A percentile compares a stretch with the other conserved stretches of the same genome.
These are phyloP conservation scores for Mrakiaceae sp. DNA, from an alignment of 1,284 basidiomycete genomes.

Conservation along the genomic window DNA sequence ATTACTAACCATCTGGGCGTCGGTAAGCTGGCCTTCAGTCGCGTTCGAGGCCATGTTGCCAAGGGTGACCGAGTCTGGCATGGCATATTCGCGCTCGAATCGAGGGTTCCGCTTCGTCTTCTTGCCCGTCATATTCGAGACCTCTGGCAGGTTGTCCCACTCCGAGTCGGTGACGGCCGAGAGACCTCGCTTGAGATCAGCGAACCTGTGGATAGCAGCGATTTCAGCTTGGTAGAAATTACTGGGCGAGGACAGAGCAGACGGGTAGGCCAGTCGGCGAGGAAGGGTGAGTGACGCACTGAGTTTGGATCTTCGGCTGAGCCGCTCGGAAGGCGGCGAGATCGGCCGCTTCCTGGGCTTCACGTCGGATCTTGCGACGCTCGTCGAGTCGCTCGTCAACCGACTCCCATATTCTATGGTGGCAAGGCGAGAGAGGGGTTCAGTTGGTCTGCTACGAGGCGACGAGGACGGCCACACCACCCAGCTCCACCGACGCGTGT, in stretches of 20 bases:
- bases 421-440: too few relatives aligned
- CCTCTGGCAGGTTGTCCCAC: slow-evolving; percentile 93
- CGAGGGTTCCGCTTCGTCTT: slow-evolving; percentile 69
- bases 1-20: slow-evolving; percentile 8
- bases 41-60: slow-evolving; percentile 58
- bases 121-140: slow-evolving; percentile 87
- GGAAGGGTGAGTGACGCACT: slow-evolving; percentile 2
- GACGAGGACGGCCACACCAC: not conserved
- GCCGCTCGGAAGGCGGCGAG: slow-evolving; percentile 32
- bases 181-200: slow-evolving; percentile 84
- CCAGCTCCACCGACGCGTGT: not conserved
- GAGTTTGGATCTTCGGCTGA: slow-evolving; percentile 35
- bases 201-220: slow-evolving; percentile 48
- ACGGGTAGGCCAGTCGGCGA: too few relatives aligned
- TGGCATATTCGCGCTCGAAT: slow-evolving; percentile 63
- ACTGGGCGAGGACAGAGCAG: not conserved
- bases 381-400: slow-evolving; percentile 88
- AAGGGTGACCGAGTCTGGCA: slow-evolving; percentile 83
- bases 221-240: not conserved
- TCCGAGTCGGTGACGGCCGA: slow-evolving; percentile 76
- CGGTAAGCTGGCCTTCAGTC: slow-evolving; percentile 42
- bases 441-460: not conserved
- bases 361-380: slow-evolving; percentile 60
- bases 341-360: slow-evolving; percentile 32
- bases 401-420: slow-evolving; percentile 59